Percentiles rank a stretch among this genome's conserved stretches.
Evolutionary conservation across 371 early-diverging fungal genomes (phyloP).

Genomic region (Mucor circinelloides): DNA sequence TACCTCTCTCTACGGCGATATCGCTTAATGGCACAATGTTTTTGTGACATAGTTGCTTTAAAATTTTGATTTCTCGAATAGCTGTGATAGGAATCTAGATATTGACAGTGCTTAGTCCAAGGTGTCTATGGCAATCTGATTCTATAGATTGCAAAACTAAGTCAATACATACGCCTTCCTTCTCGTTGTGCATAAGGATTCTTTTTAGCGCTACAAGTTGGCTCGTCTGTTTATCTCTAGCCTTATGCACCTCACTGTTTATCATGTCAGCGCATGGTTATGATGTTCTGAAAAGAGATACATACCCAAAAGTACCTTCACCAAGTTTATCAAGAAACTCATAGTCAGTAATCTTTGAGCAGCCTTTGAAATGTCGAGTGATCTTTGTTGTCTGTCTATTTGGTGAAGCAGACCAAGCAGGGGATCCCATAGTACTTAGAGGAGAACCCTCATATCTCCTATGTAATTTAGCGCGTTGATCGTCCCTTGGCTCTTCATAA

Average conservation of each 20-base stretch:
- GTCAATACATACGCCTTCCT: constrained; percentile 78
- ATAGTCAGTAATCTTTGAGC: constrained; percentile 73
- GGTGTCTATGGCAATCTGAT: neutral
- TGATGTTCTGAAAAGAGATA: neutral
- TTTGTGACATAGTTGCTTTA: constrained; percentile 79
- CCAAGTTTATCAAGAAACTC: constrained; percentile 82
- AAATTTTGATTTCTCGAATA: constrained; percentile 92
- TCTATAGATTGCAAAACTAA: neutral
- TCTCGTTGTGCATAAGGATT: constrained; percentile 90
- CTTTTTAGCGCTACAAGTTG: constrained; percentile 86
- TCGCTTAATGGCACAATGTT: constrained; percentile 89
- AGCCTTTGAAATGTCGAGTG: constrained; percentile 48
- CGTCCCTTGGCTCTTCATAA: constrained; percentile 17
- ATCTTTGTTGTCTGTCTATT: constrained; percentile 17
- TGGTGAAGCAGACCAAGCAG: constrained; percentile 26
- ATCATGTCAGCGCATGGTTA: neutral
- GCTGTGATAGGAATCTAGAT: constrained; percentile 90
- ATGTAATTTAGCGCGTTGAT: constrained; percentile 5
- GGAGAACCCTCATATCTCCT: constrained; percentile 15
- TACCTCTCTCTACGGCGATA: constrained; percentile 74
- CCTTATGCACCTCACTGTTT: constrained; percentile 86
- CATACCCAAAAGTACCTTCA: constrained; percentile 95
- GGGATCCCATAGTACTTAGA: constrained; percentile 15
- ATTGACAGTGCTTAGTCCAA: neutral
- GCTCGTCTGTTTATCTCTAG: constrained; percentile 72